Evolutionary conservation across 2,329 filamentous ascomycete species (phyloP), one percentile per base, ranked within the genome.

Genomic region (Fusarium equiseti): DNA sequence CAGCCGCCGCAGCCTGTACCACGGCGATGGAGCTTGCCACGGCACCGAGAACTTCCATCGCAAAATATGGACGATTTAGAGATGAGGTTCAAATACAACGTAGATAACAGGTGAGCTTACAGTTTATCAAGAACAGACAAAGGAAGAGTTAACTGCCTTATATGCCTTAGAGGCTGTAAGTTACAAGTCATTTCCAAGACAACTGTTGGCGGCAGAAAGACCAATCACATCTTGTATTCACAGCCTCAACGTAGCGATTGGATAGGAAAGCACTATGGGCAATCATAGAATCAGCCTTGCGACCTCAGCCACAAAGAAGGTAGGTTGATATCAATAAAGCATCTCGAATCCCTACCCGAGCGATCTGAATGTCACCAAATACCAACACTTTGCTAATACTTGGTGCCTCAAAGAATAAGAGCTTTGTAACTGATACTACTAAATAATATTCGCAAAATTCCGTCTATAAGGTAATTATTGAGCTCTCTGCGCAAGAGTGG

Each of bases 11-110:
- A 13, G 48, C 54, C 44, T 70, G 68, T 2, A 61, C 24, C 2
- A 71, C 24, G 1, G 68, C 63, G 13, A 70, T 71, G 16, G 54
- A 59, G 45, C 68, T 71, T 16, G 54, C 66, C 4, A 71, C 43
- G 0, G 63, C 55, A 26, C 67, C 63, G 2, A 70, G 40, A 6
- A 70, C 58, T n/a, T 71, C 67, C 66, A 69, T 69, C 4, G 10
- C 10, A 1, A 18, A 24, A 4, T 8, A 13, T 15, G 35, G 54
- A 8, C 8, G 18, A 24, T n/a, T n/a, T 3, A 13, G 6, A 10
- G 2, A 35, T 35, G 8, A 1, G 9, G 0, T 8, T 26, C 9
- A 13, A 20, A 24, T 15, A 24, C 13, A 44, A 15, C 10, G 6
- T 8, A 7, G 8, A 24, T 20, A 8, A 8, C 8, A 26, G 43